Evolutionary conservation across 176 grass and related monocot genomes (phyloP).

Genomic region (Carex scoparia): DNA sequence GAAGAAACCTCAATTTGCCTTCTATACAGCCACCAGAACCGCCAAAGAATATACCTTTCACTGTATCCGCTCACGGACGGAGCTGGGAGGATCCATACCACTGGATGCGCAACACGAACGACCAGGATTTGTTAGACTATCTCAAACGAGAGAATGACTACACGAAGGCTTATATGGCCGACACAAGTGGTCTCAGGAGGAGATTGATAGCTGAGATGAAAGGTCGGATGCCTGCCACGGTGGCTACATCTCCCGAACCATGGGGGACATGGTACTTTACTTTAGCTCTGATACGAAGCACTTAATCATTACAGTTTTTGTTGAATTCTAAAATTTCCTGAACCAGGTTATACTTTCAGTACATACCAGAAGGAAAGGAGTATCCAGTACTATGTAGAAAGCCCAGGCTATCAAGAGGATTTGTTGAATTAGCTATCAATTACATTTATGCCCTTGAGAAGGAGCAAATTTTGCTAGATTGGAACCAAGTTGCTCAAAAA

Average conservation of each 20-base stretch:
- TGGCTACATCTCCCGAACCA: constrained; percentile 48
- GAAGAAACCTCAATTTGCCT: background rate
- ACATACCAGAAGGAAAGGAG: constrained; percentile 73
- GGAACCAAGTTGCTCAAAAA: constrained; percentile 73
- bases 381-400: constrained; percentile 77
- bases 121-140: constrained; percentile 48
- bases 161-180: constrained; percentile 62
- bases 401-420: constrained; percentile 31
- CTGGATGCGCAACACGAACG: constrained; percentile 82
- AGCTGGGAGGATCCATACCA: constrained; percentile 81
- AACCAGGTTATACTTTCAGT: constrained; percentile 81
- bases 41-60: constrained; percentile 75
- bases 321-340: background rate
- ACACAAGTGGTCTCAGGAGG: constrained; percentile 35
- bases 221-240: constrained; percentile 47
- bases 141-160: constrained; percentile 67
- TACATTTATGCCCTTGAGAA: constrained; percentile 40
- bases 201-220: constrained; percentile 69
- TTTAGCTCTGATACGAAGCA: background rate
- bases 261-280: constrained; percentile 73
- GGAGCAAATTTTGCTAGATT: constrained; percentile 75
- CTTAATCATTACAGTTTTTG: background rate
- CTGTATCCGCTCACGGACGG: constrained; percentile 54
- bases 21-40: constrained; percentile 29
- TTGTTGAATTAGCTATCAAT: constrained; percentile 40